These are phyloP conservation scores for Cryphonectria nitschkei DNA, from an alignment of 2,329 filamentous ascomycete species.

Conservation along the genomic window DNA sequence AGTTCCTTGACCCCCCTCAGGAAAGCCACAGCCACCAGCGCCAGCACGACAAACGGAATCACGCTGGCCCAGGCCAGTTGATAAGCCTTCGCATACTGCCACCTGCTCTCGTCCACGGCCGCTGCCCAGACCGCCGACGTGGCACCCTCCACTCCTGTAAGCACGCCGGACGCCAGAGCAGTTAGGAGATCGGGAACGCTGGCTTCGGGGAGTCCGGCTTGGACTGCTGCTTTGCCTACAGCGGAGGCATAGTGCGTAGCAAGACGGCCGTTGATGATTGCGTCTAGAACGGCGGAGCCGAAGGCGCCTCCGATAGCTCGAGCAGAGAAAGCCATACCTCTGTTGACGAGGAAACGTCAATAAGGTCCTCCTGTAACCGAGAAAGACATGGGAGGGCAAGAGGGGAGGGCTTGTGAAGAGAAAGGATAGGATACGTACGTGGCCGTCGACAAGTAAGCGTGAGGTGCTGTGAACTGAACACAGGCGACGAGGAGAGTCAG, in stretches of 20 bases:
- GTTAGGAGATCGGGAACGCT: slow-evolving; percentile 44
- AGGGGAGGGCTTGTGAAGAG: too few relatives aligned
- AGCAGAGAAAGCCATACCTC: slow-evolving; percentile 54
- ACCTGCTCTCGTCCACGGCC: slow-evolving; percentile 45
- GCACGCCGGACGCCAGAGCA: slow-evolving; percentile 42
- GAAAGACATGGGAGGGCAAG: too few relatives aligned
- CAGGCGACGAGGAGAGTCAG: slow-evolving; percentile 53
- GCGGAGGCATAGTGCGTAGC: slow-evolving; percentile 43
- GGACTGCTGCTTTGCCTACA: slow-evolving; percentile 46
- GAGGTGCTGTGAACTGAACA: slow-evolving; percentile 57
- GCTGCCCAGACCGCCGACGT: slow-evolving; percentile 43
- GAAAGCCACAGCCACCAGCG: slow-evolving; percentile 47
- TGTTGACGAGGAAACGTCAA: not conserved
- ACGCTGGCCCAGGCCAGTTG: slow-evolving; percentile 54
- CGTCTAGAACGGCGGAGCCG: slow-evolving; percentile 54
- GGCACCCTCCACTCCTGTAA: slow-evolving; percentile 41
- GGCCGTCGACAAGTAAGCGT: slow-evolving; percentile 55
- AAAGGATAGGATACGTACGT: slow-evolving; percentile 36
- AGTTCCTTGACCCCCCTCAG: slow-evolving; percentile 53
- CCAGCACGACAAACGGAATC: slow-evolving; percentile 55
- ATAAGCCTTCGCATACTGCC: slow-evolving; percentile 52
- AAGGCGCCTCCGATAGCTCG: slow-evolving; percentile 58
- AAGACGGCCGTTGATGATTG: slow-evolving; percentile 54
- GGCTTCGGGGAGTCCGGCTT: slow-evolving; percentile 45
- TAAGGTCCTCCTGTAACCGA: too few relatives aligned